Percentiles rank a stretch among this genome's conserved stretches.
Conservation (phyloP, 2,329 filamentous ascomycete species). For the Diaporthe velutina region DNA sequence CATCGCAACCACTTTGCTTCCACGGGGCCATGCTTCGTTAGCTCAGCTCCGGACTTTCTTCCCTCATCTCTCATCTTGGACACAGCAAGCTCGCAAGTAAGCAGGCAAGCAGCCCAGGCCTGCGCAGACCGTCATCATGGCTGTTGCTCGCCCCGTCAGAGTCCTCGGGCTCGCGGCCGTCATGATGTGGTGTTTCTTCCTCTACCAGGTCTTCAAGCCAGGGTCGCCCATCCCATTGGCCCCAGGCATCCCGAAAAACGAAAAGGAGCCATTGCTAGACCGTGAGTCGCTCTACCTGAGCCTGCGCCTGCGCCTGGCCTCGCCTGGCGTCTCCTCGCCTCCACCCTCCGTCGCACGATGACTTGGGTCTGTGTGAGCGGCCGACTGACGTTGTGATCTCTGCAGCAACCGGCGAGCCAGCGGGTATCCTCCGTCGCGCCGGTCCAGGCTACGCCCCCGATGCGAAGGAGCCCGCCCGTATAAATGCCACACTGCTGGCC, state of each 20-base stretch:
- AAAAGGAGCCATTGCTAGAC: slow-evolving; percentile 87
- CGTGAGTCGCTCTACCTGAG: slow-evolving; percentile 66
- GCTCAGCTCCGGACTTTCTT: slow-evolving; percentile 17
- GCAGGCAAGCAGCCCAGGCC: slow-evolving; percentile 13
- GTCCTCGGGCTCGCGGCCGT: slow-evolving; percentile 79
- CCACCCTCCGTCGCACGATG: neutral
- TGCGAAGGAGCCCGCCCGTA: slow-evolving; percentile 81
- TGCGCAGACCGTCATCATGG: slow-evolving; percentile 69
- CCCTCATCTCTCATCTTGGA: slow-evolving; percentile 10
- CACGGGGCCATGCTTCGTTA: slow-evolving; percentile 39
- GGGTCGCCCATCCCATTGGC: slow-evolving; percentile 56
- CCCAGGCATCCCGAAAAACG: slow-evolving; percentile 58
- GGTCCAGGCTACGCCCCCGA: slow-evolving; percentile 83
- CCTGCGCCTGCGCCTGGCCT: slow-evolving; percentile 1
- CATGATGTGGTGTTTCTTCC: slow-evolving; percentile 81
- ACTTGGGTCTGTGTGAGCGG: neutral
- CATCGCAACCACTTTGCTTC: slow-evolving; percentile 29
- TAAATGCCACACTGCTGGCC: slow-evolving; percentile 92
- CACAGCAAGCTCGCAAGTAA: slow-evolving; percentile 20
- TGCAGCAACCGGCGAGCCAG: slow-evolving; percentile 85
- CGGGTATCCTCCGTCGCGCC: slow-evolving; percentile 79
- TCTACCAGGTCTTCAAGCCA: slow-evolving; percentile 79
- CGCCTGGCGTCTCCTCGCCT: neutral
- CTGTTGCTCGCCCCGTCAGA: slow-evolving; percentile 86
- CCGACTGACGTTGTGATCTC: neutral